Evolutionary conservation across 345 rosid genomes (phyloP).

Genomic region (Eutrema japonicum): DNA sequence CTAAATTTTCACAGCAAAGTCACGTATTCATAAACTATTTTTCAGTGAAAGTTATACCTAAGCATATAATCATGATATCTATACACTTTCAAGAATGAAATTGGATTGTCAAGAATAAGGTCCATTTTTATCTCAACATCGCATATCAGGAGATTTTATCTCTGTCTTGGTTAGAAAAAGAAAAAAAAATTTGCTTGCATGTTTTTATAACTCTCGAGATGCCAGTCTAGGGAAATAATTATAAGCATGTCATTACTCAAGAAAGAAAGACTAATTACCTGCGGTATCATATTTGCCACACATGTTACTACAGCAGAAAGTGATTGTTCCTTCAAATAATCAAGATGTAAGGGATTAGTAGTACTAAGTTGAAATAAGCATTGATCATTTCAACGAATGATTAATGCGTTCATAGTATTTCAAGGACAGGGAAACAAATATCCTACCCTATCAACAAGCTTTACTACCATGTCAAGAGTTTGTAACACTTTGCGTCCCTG

Average conservation of each 20-base stretch:
- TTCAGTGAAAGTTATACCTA: background rate
- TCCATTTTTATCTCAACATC: slow-evolving; percentile 1
- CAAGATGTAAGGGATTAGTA: slow-evolving; percentile 12
- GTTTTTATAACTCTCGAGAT: slow-evolving; percentile 10
- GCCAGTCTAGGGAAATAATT: slow-evolving; percentile 17
- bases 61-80: slow-evolving; percentile 13
- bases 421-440: background rate
- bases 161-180: slow-evolving; percentile 16
- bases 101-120: slow-evolving; percentile 15
- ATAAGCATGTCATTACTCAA: slow-evolving; percentile 22
- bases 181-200: slow-evolving; percentile 1
- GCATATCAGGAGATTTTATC: background rate
- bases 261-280: slow-evolving; percentile 51
- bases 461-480: slow-evolving; percentile 79
- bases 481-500: slow-evolving; percentile 87
- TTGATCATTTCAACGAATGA: slow-evolving; percentile 8
- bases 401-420: slow-evolving; percentile 8
- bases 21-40: slow-evolving; percentile 7
- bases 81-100: slow-evolving; percentile 16
- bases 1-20: slow-evolving; percentile 19
- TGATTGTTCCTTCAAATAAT: slow-evolving; percentile 74
- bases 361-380: background rate
- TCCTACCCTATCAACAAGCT: slow-evolving; percentile 77
- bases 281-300: slow-evolving; percentile 88
- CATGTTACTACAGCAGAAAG: slow-evolving; percentile 85